Percentiles rank a stretch among this genome's conserved stretches.
phyloP scores from a whole-genome alignment of 495 filamentous ascomycete genomes.

The Neurospora africana region DNA sequence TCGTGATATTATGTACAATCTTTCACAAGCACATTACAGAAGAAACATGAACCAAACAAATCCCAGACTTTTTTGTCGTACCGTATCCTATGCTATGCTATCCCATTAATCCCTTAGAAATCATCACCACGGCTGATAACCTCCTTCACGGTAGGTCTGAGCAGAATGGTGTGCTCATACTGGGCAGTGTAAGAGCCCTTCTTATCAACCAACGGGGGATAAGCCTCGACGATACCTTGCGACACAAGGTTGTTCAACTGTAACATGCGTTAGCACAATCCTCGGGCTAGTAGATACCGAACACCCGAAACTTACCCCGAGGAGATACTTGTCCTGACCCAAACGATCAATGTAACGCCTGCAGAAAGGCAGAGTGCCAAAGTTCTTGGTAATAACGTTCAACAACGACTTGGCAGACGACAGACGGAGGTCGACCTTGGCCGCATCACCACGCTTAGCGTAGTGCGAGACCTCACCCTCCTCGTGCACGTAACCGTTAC shows the following conservation, averaged over 20 bases:
- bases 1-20: neutral
- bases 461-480: constrained; percentile 79
- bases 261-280: constrained; percentile 4
- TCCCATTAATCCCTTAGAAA: constrained; percentile 42
- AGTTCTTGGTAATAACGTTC: constrained; percentile 85
- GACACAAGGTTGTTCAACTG: constrained; percentile 82
- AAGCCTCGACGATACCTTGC: constrained; percentile 77
- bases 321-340: constrained; percentile 79
- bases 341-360: constrained; percentile 76
- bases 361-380: constrained; percentile 80
- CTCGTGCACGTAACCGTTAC: constrained; percentile 73
- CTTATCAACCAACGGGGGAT: constrained; percentile 80
- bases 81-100: neutral
- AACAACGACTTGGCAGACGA: constrained; percentile 72
- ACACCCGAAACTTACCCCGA: constrained; percentile 49
- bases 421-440: constrained; percentile 56
- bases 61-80: neutral
- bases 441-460: constrained; percentile 52
- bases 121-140: constrained; percentile 87
- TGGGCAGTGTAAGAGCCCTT: constrained; percentile 95
- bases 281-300: neutral
- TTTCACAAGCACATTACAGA: neutral
- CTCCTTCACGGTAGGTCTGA: constrained; percentile 83
- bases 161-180: constrained; percentile 87
- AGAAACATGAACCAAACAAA: neutral